Conservation (phyloP, 257 asterid species). For the Verbena officinalis region DNA sequence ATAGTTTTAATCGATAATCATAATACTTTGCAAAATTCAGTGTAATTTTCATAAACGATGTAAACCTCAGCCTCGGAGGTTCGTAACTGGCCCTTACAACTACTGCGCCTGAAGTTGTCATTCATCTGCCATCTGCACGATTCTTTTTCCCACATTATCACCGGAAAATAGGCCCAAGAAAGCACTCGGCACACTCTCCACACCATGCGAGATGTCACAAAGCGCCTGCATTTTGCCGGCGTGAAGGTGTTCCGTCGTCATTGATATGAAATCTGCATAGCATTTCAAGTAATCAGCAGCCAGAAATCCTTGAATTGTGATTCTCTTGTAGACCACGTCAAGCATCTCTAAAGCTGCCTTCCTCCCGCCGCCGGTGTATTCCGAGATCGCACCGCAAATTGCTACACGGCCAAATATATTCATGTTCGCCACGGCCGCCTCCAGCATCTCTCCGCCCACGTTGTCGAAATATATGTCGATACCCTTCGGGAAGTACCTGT, state of each 20-base stretch:
- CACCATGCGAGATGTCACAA: constrained; percentile 52
- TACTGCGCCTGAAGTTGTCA: constrained; percentile 1
- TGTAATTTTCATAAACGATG: no score
- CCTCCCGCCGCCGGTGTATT: constrained; percentile 44
- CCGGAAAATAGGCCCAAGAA: constrained; percentile 57
- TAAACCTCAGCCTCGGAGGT: no score
- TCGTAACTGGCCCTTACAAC: no score
- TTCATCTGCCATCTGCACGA: constrained; percentile 52
- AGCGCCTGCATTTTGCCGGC: constrained; percentile 51
- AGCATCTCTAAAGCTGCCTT: constrained; percentile 49
- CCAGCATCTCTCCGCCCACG: constrained; percentile 73
- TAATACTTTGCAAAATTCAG: no score
- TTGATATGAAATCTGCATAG: constrained; percentile 43
- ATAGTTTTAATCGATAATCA: no score
- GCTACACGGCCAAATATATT: constrained; percentile 66
- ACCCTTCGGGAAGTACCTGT: constrained; percentile 69
- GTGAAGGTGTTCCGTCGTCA: constrained; percentile 45
- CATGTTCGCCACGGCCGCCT: constrained; percentile 71
- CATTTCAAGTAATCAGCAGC: constrained; percentile 49
- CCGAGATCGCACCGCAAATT: constrained; percentile 72
- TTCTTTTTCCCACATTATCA: constrained; percentile 56
- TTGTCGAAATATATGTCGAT: constrained; percentile 82
- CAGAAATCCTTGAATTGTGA: constrained; percentile 62
- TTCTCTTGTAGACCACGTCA: constrained; percentile 61
- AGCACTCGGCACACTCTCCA: constrained; percentile 64